These are phyloP conservation scores for Rhododendron ovatum DNA, from an alignment of 148 eudicot genomes.

Conservation along the genomic window DNA sequence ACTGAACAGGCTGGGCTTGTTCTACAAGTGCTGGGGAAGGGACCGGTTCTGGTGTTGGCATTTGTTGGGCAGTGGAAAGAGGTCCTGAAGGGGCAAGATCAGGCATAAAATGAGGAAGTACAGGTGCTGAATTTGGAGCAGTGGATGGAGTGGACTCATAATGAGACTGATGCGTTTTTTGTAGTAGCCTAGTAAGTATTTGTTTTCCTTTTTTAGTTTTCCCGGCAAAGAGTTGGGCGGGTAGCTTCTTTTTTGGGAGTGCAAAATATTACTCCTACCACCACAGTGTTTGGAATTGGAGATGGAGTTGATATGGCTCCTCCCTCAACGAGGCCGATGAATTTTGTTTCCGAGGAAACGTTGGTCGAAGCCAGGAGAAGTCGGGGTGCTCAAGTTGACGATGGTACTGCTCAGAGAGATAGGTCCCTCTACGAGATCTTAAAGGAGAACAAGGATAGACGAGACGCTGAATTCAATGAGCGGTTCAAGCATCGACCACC, in stretches of 20 bases:
- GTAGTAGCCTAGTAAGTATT: too few species aligned
- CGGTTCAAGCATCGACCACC: too few species aligned
- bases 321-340: constrained; percentile 58
- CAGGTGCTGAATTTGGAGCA: background rate
- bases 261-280: background rate
- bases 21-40: background rate
- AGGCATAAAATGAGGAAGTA: background rate
- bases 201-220: too few species aligned
- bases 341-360: constrained; percentile 78
- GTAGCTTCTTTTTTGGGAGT: background rate
- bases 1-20: background rate
- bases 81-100: background rate
- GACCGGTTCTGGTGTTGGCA: too few species aligned
- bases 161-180: too few species aligned
- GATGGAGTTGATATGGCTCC: constrained; percentile 37
- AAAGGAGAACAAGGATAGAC: constrained; percentile 90
- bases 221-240: background rate
- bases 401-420: constrained; percentile 97
- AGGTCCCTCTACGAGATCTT: constrained; percentile 84
- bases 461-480: constrained; percentile 35
- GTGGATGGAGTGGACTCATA: background rate
- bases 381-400: constrained; percentile 77
- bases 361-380: constrained; percentile 63
- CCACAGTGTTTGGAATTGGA: background rate
- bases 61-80: too few species aligned